Evolutionary conservation across 2,329 filamentous ascomycete species (phyloP).

Genomic region (Aureobasidium sp.): DNA sequence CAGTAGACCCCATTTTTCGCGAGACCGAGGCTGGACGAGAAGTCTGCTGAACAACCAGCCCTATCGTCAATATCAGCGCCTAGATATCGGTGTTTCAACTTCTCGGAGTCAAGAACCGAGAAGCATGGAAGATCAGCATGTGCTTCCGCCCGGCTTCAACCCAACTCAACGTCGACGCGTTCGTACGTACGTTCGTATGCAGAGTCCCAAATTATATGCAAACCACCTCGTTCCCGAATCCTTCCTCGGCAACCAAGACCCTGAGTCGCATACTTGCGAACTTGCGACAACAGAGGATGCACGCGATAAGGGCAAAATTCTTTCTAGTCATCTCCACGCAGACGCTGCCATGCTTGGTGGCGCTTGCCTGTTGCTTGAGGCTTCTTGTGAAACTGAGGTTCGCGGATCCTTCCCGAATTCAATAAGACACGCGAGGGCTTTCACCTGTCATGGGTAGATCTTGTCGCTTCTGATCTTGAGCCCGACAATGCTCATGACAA

Average conservation of each 20-base stretch:
- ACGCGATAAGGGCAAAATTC: not conserved
- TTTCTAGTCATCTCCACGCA: not conserved
- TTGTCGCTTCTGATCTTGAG: not conserved
- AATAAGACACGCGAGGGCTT: not conserved
- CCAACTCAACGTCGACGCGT: not conserved
- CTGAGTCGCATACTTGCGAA: not conserved
- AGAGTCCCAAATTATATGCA: not conserved
- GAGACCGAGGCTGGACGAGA: not conserved
- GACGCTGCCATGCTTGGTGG: not conserved
- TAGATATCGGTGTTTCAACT: not conserved
- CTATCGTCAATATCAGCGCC: not conserved
- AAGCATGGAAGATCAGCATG: not conserved
- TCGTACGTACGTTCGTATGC: not conserved
- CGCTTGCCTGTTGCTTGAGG: constrained; percentile 4
- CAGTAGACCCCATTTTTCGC: not conserved
- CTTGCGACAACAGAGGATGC: not conserved
- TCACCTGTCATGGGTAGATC: not conserved
- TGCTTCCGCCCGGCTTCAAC: not conserved
- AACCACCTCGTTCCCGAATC: not conserved
- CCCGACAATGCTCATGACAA: not conserved
- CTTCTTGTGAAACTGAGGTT: not conserved
- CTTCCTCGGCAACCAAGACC: not conserved
- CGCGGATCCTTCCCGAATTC: not conserved
- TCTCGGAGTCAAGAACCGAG: not conserved
- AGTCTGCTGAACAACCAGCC: not conserved